phyloP scores from a whole-genome alignment of 805 yeast species.

The Allodekkera sacchari region DNA sequence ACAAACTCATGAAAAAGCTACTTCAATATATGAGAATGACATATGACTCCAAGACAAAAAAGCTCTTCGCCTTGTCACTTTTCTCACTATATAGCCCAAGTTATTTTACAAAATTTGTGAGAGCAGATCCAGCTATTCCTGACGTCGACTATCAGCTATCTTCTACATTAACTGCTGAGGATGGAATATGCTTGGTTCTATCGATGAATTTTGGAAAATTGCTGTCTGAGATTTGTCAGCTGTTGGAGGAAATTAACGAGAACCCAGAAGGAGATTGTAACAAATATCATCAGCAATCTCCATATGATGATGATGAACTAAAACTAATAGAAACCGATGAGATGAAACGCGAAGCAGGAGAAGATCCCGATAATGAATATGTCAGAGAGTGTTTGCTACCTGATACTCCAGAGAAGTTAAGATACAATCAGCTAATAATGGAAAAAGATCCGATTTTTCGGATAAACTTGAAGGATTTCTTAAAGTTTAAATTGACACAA shows the following conservation, averaged over 20 bases:
- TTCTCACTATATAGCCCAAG: constrained; percentile 21
- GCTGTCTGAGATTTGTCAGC: constrained; percentile 22
- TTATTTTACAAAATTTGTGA: constrained; percentile 2
- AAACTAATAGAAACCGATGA: constrained; percentile 14
- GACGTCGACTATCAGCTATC: constrained; percentile 19
- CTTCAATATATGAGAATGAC: constrained; percentile 34
- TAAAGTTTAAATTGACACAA: constrained; percentile 25
- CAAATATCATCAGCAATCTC: constrained; percentile 36
- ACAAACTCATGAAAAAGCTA: constrained; percentile 17
- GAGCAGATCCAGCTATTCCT: constrained; percentile 3
- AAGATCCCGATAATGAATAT: constrained; percentile 20
- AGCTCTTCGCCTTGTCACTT: constrained; percentile 30
- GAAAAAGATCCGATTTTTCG: constrained; percentile 45
- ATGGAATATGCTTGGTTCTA: constrained; percentile 18
- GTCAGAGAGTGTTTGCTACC: constrained; percentile 18
- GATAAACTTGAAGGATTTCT: constrained; percentile 37
- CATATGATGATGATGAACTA: constrained; percentile 29
- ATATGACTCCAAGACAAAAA: constrained; percentile 69
- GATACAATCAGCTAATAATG: constrained; percentile 31
- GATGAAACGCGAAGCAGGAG: constrained; percentile 13
- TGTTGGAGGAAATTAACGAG: constrained; percentile 74
- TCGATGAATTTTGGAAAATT: constrained; percentile 19
- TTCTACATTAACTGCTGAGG: constrained; percentile 13
- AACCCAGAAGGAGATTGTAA: constrained; percentile 45
- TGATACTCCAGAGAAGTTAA: constrained; percentile 33